Base-by-base conservation (phyloP, 2,329 filamentous ascomycete genomes). In the Diaporthe citrichinensis region DNA sequence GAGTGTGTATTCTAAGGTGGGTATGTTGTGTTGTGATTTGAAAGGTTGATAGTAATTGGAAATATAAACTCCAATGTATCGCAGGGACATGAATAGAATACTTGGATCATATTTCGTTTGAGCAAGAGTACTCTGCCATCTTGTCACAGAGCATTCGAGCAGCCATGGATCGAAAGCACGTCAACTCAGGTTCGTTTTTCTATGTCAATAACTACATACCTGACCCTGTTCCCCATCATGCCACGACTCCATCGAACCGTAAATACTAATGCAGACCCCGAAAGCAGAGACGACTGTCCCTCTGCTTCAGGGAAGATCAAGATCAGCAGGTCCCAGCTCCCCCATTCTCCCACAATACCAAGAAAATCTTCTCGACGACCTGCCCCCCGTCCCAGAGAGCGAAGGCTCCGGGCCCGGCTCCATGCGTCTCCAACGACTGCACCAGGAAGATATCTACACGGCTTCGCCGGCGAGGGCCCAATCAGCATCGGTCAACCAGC, bases 11-110 rank as follows among this genome's bases (percentile, higher is more conserved):
- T n/a, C 57, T 39, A 7, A 36, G 9, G 9, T 9, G 10, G 28
- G 8, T 23, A 23, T 36, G 17, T 58, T 55, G 14, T 31, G 8
- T 1, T 20, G 3, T 3, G 5, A 2, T 5, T 7, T 20, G 15
- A 20, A 1, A 7, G 20, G 20, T 20, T 2, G 15, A 34, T 5
- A 34, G 1, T 2, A 2, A 2, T 58, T 12, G 4, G 20, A 20
- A 12, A 14, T n/a, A 58, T 58, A 58, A 36, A 39, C 4, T n/a
- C 5, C 34, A 3, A 7, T 0, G 2, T 23, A 4, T 9, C 34
- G 8, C 3, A 6, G 1, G 3, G 3, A n/a, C 10, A 3, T 7
- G 10, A 17, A n/a, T 2, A 0, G 2, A 6, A 3, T 5, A 14
- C 34, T 23, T 0, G 9, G 7, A 3, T 59, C 10, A 31, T 59